phyloP scores from a whole-genome alignment of 2,329 filamentous ascomycete species.

The Fusarium abutilonis region DNA sequence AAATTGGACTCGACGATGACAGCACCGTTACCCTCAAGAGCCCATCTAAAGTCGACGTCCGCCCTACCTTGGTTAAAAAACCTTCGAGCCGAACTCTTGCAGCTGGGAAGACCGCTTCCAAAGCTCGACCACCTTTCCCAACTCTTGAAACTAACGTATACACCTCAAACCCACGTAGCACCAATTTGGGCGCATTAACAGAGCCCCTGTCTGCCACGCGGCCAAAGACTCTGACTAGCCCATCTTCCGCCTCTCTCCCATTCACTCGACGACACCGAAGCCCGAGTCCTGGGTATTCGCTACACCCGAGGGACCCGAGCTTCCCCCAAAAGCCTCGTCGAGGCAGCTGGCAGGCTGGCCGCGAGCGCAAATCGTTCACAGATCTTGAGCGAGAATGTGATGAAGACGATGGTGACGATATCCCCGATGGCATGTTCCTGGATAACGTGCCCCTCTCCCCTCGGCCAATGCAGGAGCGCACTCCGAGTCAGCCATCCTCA shows the following conservation, averaged over 20 bases:
- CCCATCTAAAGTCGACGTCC: conserved; percentile 56
- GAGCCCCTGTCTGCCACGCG: conserved; percentile 48
- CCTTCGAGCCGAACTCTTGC: conserved; percentile 47
- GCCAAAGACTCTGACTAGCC: conserved; percentile 42
- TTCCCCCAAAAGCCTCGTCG: conserved; percentile 57
- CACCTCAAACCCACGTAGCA: conserved; percentile 61
- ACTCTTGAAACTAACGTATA: conserved; percentile 59
- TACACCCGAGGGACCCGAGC: conserved; percentile 57
- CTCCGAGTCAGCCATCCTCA: conserved; percentile 63
- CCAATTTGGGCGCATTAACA: conserved; percentile 54
- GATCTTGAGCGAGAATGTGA: conserved; percentile 81
- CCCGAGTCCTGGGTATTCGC: conserved; percentile 61
- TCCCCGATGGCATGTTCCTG: conserved; percentile 80
- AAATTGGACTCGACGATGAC: conserved; percentile 83
- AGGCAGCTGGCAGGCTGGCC: conserved; percentile 77
- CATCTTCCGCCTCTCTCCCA: conserved; percentile 53
- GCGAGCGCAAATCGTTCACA: conserved; percentile 71
- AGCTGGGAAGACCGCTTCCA: conserved; percentile 44
- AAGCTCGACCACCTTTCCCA: conserved; percentile 56
- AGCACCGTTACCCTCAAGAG: conserved; percentile 59
- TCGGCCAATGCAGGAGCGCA: conserved; percentile 66
- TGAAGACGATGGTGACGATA: conserved; percentile 78
- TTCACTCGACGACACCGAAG: conserved; percentile 58
- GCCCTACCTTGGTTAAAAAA: conserved; percentile 46
- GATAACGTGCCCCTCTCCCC: conserved; percentile 87